These are phyloP conservation scores for Petrea volubilis DNA, from an alignment of 257 asterid species.

Conservation along the genomic window DNA sequence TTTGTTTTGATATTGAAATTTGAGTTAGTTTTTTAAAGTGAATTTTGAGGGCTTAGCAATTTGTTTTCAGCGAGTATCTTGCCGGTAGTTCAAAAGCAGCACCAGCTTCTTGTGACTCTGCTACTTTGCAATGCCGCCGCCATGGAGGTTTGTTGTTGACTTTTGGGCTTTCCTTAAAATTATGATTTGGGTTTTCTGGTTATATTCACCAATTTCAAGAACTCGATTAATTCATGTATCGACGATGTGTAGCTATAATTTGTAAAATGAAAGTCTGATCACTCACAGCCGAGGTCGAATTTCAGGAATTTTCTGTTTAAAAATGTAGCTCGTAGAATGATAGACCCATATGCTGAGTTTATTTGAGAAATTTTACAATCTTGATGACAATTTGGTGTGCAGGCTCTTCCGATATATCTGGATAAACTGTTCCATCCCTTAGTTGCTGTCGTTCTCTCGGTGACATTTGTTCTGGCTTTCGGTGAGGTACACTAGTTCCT, in stretches of 20 bases:
- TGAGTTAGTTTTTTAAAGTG: neutral
- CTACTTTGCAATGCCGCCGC: slow-evolving; percentile 93
- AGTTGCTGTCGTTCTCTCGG: slow-evolving; percentile 92
- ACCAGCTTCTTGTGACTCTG: slow-evolving; percentile 95
- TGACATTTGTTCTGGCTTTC: slow-evolving; percentile 91
- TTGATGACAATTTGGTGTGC: slow-evolving; percentile 25
- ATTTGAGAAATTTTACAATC: neutral
- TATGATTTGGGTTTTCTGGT: neutral
- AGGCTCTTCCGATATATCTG: slow-evolving; percentile 95
- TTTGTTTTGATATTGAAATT: neutral
- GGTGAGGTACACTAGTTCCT: slow-evolving; percentile 77
- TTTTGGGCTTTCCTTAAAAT: neutral
- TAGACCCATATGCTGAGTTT: neutral
- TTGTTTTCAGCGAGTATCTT: slow-evolving; percentile 62
- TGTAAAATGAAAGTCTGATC: neutral
- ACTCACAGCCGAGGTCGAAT: neutral
- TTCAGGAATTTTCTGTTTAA: neutral
- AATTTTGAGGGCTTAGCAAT: slow-evolving; percentile 7
- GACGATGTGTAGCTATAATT: neutral
- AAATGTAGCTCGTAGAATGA: neutral
- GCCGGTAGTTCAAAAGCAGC: slow-evolving; percentile 98
- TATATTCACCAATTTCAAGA: neutral
- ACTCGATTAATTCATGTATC: neutral
- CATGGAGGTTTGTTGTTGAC: slow-evolving; percentile 71
- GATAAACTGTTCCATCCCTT: slow-evolving; percentile 90